Base-by-base conservation (phyloP, 495 filamentous ascomycete genomes). In the Podospora bellae-mahoneyi region DNA sequence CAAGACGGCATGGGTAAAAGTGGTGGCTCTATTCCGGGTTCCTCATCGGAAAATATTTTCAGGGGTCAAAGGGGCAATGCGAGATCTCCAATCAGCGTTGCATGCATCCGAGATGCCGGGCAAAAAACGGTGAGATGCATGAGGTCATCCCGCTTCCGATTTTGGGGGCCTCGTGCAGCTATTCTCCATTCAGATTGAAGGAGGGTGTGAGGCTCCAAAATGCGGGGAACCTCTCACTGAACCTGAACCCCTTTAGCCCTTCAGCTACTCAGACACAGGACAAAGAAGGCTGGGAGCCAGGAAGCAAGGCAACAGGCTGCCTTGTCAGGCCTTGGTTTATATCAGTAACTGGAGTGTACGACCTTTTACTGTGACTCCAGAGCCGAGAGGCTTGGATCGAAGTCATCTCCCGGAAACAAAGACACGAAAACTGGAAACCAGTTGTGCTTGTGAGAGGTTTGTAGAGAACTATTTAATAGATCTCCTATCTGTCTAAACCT, bases 111-210 rank as follows among this genome's bases (percentile, higher is more conserved):
- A 48, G 39, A 48, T 48, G 39, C 6, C 39, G 13, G 39, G 39
- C 39, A 5, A 48, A 39, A 39, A 48, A 28, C 16, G 7, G 59
- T 2, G 15, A 28, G 26, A 30, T 18, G 16, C 26, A 30, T 61
- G 59, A 61, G 59, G 59, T 61, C 59, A 61, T 61, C 59, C 59
- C 59, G 59, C 59, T 61, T 61, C 30, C 18, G n/a, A 32, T 7
- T 30, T 30, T 27, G 19, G 23, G 59, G 59, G 6, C 16, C 18
- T 48, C 13, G 13, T 48, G 39, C 39, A 48, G 39, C 39, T 48
- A 48, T 48, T 48, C 15, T 48, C 39, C 39, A 48, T 48, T 16
- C 13, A 10, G 39, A 48, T 16, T 48, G 39, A 48, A 48, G 9
- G 39, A 18, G 56, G 56, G 23, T 58, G 56, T 58, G 56, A 58